These are phyloP conservation scores for Macrophomina tecta DNA, from an alignment of 2,329 filamentous ascomycete genomes.

Conservation along the genomic window DNA sequence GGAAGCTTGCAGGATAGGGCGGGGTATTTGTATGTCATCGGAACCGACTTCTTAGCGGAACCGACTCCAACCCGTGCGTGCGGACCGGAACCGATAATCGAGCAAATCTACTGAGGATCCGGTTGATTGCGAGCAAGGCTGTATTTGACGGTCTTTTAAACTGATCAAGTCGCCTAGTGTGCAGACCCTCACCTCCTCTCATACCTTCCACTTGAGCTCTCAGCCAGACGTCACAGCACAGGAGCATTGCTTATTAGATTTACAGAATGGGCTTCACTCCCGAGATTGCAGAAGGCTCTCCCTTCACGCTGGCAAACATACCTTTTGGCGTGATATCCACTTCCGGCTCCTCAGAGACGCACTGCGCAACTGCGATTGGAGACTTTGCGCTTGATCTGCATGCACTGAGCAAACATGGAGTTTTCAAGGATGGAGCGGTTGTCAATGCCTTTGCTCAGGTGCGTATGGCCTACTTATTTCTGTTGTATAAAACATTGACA, in stretches of 20 bases:
- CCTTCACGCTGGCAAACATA: slow-evolving; percentile 29
- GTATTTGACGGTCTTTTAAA: no score
- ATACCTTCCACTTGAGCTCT: no score
- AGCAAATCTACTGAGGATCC: no score
- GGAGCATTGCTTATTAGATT: no score
- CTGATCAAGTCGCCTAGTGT: no score
- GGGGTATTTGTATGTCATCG: slow-evolving; percentile 1
- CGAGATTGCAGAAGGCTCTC: slow-evolving; percentile 9
- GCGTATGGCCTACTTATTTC: not conserved
- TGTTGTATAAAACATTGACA: not conserved
- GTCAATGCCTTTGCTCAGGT: not conserved
- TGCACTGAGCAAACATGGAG: not conserved
- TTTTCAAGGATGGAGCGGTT: not conserved
- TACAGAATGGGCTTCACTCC: slow-evolving; percentile 14
- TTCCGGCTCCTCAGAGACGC: not conserved
- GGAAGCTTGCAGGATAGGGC: not conserved
- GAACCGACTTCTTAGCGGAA: slow-evolving; percentile 3
- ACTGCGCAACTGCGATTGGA: slow-evolving; percentile 16
- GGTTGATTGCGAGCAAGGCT: no score
- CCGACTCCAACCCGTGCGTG: not conserved
- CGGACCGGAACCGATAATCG: not conserved
- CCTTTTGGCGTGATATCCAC: slow-evolving; percentile 30
- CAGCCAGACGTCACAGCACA: no score
- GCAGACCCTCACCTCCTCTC: no score
- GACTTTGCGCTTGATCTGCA: slow-evolving; percentile 15